Percentiles rank a stretch among this genome's conserved stretches.
Evolutionary conservation across 164 flowering plant genomes (phyloP).

Genomic region (Umbellularia californica): DNA sequence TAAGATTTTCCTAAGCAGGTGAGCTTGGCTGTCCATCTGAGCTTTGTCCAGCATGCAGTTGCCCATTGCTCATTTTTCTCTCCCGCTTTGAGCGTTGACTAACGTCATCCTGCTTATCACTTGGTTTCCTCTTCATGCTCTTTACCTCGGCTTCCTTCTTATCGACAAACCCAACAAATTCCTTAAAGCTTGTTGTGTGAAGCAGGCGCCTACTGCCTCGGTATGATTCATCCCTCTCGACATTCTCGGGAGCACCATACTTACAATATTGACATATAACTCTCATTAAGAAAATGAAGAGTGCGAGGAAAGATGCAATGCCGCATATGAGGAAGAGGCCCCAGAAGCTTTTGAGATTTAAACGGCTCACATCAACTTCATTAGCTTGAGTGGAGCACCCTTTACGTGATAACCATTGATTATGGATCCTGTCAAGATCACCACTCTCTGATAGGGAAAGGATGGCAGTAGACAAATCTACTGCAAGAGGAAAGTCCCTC

Average conservation of each 20-base stretch:
- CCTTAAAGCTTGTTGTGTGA: conserved; percentile 37
- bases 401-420: conserved; percentile 54
- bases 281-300: conserved; percentile 46
- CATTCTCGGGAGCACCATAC: conserved; percentile 30
- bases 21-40: conserved; percentile 38
- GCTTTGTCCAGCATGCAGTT: conserved; percentile 23
- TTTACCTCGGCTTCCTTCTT: conserved; percentile 54
- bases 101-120: conserved; percentile 23
- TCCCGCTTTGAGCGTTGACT: conserved; percentile 38
- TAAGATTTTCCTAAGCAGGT: background rate
- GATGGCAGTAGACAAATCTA: conserved; percentile 84
- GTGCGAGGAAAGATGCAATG: conserved; percentile 56
- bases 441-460: conserved; percentile 89
- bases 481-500: conserved; percentile 86
- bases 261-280: conserved; percentile 49
- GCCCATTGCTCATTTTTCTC: conserved; percentile 26
- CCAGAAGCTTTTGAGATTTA: conserved; percentile 84
- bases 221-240: conserved; percentile 21
- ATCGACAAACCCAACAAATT: conserved; percentile 54
- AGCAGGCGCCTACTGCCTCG: conserved; percentile 11
- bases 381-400: conserved; percentile 38
- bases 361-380: conserved; percentile 37
- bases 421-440: conserved; percentile 73
- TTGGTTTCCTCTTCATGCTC: conserved; percentile 21
- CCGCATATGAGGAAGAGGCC: conserved; percentile 89